These are phyloP conservation scores for Vaccinium myrtillus DNA, from an alignment of 148 eudicot genomes.

Conservation along the genomic window DNA sequence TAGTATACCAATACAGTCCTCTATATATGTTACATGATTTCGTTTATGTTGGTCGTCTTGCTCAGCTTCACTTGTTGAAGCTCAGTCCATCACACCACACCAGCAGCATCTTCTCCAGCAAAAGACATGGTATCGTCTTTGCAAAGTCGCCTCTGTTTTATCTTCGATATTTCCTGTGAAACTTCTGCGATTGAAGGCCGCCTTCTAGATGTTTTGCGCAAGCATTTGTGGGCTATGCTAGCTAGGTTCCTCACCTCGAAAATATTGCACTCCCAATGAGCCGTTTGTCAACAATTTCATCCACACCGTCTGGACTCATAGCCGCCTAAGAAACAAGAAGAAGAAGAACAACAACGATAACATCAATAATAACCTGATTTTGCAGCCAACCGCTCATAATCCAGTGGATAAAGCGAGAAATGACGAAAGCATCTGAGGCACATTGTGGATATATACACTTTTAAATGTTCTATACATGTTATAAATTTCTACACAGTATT, in stretches of 20 bases:
- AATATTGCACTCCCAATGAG: constrained; percentile 57
- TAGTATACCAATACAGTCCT: not conserved
- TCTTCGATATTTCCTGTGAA: constrained; percentile 67
- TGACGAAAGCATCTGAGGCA: not conserved
- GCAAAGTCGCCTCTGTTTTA: constrained; percentile 58
- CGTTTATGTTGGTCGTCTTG: constrained; percentile 61
- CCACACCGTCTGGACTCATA: constrained; percentile 95
- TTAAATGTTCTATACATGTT: not conserved
- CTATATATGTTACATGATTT: constrained; percentile 14
- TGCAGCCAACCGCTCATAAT: not conserved
- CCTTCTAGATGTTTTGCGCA: constrained; percentile 69
- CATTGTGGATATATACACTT: not conserved
- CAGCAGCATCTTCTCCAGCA: constrained; percentile 48
- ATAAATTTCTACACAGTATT: not conserved
- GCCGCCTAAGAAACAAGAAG: constrained; percentile 46
- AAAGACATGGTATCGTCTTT: constrained; percentile 73
- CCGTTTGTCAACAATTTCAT: constrained; percentile 79
- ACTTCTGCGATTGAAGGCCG: constrained; percentile 84
- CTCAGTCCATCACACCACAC: constrained; percentile 62
- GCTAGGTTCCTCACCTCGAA: constrained; percentile 73
- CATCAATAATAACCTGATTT: not conserved
- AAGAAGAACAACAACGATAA: not conserved
- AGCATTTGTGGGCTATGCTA: constrained; percentile 71
- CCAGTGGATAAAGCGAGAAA: not conserved
- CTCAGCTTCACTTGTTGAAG: constrained; percentile 65